Evolutionary conservation across 1,139 yeast genomes (phyloP), one percentile per base, ranked within the genome.

Genomic region (Candida sp.): DNA sequence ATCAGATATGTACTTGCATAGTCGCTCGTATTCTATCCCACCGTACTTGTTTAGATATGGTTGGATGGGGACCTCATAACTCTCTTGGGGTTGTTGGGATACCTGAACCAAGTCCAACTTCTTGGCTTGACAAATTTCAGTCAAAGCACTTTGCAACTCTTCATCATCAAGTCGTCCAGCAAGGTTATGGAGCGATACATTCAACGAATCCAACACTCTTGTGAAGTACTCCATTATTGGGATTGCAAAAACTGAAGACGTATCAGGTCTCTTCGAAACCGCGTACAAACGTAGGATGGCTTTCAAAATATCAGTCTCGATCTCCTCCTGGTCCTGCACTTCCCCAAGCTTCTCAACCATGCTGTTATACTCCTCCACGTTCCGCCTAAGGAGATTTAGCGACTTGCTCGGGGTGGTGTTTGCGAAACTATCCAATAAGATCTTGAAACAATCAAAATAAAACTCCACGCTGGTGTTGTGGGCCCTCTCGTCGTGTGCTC

Each of bases 1-100:
- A 0, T 50, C 46, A 2, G 57, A 50, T 8, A 71, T 65, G 49
- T 66, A 69, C 2, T 50, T 26, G 49, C 73, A 67, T 8, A 70
- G 50, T 1, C 53, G 54, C 1, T 56, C 54, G 41, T 61, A 64
- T 31, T 61, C 61, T 11, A 67, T 46, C 27, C 59, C 56, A 4
- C 68, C 68, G 40, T 57, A 57, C 7, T 53, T 54, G 41, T 62
- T 61, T 45, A 54, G 56, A 37, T 55, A 63, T 2, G 48, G 25
- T 2, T 58, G 63, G 5, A 68, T 58, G 0, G 61, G 50, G 1
- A 46, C 41, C 4, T 44, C 25, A 11, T 33, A 8, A 17, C 26
- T 27, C 4, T 28, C 23, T 28, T 42, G 12, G 3, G 32, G 17
- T 31, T 12, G 5, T 7, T 44, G 39, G n/a, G 28, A n/a, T 23